A percentile compares a stretch with the other conserved stretches of the same genome.
phyloP scores from a whole-genome alignment of 2,329 filamentous ascomycete genomes.

The Zasmidium citrigriseum region DNA sequence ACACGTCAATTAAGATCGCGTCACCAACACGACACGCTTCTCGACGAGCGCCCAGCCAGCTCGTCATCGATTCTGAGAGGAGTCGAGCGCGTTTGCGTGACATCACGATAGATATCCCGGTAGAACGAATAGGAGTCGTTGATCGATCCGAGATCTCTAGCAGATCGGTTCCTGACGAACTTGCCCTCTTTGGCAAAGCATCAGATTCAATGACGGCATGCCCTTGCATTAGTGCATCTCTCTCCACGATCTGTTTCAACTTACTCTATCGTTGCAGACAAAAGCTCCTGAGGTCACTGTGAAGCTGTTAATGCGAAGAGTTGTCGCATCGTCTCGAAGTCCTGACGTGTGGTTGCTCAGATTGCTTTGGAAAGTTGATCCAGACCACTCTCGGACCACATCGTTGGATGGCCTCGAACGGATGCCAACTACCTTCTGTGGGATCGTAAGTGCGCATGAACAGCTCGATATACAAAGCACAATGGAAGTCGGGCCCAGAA shows the following conservation, averaged over 20 bases:
- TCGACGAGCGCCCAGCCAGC: conserved; percentile 6
- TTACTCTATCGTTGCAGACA: not conserved
- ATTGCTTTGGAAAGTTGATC: too few relatives aligned
- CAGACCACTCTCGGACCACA: too few relatives aligned
- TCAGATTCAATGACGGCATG: conserved; percentile 6
- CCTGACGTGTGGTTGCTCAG: too few relatives aligned
- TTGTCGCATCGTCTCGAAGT: too few relatives aligned
- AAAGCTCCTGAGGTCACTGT: too few relatives aligned
- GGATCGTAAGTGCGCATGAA: not conserved
- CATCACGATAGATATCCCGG: conserved; percentile 10
- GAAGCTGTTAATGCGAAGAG: too few relatives aligned
- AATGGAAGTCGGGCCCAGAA: too few relatives aligned
- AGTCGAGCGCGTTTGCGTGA: conserved; percentile 7
- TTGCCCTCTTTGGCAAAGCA: not conserved
- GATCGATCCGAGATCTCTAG: conserved; percentile 3
- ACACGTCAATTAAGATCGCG: not conserved
- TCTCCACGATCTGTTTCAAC: conserved; percentile 6
- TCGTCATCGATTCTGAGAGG: conserved; percentile 13
- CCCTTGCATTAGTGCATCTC: conserved; percentile 15
- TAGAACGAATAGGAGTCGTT: not conserved
- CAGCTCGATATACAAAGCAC: too few relatives aligned
- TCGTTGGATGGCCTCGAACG: not conserved
- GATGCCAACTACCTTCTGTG: not conserved
- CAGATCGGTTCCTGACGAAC: conserved; percentile 3
- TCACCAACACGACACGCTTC: not conserved